Base-by-base conservation (phyloP, 768 basidiomycete species). In the Serendipita sp. region DNA sequence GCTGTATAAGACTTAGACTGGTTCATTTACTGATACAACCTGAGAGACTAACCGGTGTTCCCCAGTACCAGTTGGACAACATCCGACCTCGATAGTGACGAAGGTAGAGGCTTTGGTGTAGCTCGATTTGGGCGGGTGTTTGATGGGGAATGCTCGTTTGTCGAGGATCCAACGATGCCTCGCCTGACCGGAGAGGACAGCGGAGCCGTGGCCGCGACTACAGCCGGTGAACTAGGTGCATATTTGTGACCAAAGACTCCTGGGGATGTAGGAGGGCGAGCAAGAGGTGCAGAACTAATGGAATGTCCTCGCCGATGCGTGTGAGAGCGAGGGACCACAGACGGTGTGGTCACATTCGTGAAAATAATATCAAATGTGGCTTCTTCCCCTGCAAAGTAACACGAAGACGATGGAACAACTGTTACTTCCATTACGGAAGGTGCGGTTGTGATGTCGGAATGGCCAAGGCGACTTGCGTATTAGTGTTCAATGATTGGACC, bases 361-460 rank as follows among this genome's bases (percentile, higher is more conserved):
- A 96, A 91, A 0, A 88, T 87, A 68, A 97, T 84, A 2, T 84
- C 86, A 11, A 89, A 90, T 2, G 84, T 78, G 74, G 95, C 91
- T 0, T 81, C 77, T 74, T 97, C 94, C 65, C 94, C 94, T 0
- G 94, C 91, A 73, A 94, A 97, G 75, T 88, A 97, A 0, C 91
- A 89, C 0, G 90, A 87, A 67, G 92, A 88, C 0, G 88, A 79
- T 1, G 94, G 94, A 0, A 71, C 72, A 63, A 77, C 72, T 4
- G 72, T 73, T 23, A 77, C 67, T 65, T 70, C 68, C n/a, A 76
- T 69, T 51, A 8, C 32, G 45, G n/a, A 23, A 56, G 56, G 64
- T 60, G 30, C 36, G 44, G 7, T 10, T 3, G 34, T 10, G n/a
- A 10, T 10, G 10, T 54, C 8, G 8, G 16, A 54, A 28, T 35